Base-by-base conservation (phyloP, 108 stramenopile species). In the Nitzschia inconspicua region DNA sequence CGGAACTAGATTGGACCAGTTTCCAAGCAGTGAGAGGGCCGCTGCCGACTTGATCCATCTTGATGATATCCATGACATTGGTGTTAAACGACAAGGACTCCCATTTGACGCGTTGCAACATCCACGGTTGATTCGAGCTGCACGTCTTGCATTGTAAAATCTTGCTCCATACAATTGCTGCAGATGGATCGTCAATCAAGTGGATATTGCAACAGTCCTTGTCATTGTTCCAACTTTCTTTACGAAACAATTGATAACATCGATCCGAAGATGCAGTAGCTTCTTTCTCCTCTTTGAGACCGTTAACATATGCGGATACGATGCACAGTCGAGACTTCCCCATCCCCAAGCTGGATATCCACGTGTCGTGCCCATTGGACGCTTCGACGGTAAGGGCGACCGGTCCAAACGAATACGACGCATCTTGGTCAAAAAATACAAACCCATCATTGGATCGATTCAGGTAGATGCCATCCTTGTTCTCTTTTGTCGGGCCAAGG, bases 401-500 rank as follows among this genome's bases (percentile, higher is more conserved):
- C 7, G 82, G 78, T 14, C 85, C 81, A 10, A 50, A 54, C 22
- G 72, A 58, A 44, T 83, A 87, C 7, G 62, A 59, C 9, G 82
- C 86, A 63, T 73, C 54, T n/a, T n/a, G n/a, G 39, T 82, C 75
- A 25, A 64, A 59, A 54, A 77, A 87, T 13, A 73, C 67, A 71
- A 87, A 87, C 9, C 86, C 86, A 47, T 80, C 86, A 73, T 87
- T 78, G 37, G 82, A 77, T 40, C 82, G 64, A 51, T 87, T 87
- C 35, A 70, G 74, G 44, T 83, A 83, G 9, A 56, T 61, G 26
- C 63, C 28, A 36, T 76, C 44, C n/a, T n/a, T n/a, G n/a, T n/a
- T n/a, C 51, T 56, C 44, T 4, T 46, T n/a, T n/a, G 54, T 14
- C 18, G 14, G 14, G 20, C 16, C 40, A 11, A 3, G 23, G 32